Conservation (phyloP, 2,329 filamentous ascomycete genomes). For the Trichocomaceae sp. region DNA sequence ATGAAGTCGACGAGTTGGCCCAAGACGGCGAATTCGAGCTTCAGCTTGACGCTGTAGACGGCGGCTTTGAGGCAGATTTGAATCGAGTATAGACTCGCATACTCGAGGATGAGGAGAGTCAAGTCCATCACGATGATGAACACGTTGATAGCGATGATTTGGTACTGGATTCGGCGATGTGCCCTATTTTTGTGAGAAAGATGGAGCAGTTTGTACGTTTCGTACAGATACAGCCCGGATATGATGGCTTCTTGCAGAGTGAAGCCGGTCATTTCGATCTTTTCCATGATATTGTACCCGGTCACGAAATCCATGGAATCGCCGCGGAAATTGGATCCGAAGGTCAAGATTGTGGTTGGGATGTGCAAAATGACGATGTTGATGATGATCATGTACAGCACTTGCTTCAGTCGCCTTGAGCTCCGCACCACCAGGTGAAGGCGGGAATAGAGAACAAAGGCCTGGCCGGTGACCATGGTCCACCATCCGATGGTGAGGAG, state of each 20-base stretch:
- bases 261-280: conserved; percentile 41
- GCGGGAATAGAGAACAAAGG: conserved; percentile 56
- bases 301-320: conserved; percentile 23
- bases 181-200: conserved; percentile 29
- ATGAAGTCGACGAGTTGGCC: conserved; percentile 40
- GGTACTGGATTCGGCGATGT: conserved; percentile 40
- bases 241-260: conserved; percentile 42
- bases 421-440: conserved; percentile 54
- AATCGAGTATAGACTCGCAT: conserved; percentile 37
- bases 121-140: conserved; percentile 43
- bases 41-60: conserved; percentile 45
- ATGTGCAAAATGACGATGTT: conserved; percentile 50
- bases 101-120: conserved; percentile 39
- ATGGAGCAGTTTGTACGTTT: conserved; percentile 44
- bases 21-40: conserved; percentile 48
- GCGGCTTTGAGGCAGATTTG: conserved; percentile 42
- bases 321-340: conserved; percentile 31
- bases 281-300: conserved; percentile 42
- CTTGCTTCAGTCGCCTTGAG: conserved; percentile 41
- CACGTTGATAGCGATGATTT: conserved; percentile 45
- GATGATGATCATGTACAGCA: conserved; percentile 53
- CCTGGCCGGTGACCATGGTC: conserved; percentile 56
- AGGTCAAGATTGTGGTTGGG: conserved; percentile 50
- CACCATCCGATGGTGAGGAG: conserved; percentile 52
- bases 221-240: conserved; percentile 48